A percentile compares a stretch with the other conserved stretches of the same genome.
phyloP scores from a whole-genome alignment of 116 monocot species.

The Trichopus zeylanicus region DNA sequence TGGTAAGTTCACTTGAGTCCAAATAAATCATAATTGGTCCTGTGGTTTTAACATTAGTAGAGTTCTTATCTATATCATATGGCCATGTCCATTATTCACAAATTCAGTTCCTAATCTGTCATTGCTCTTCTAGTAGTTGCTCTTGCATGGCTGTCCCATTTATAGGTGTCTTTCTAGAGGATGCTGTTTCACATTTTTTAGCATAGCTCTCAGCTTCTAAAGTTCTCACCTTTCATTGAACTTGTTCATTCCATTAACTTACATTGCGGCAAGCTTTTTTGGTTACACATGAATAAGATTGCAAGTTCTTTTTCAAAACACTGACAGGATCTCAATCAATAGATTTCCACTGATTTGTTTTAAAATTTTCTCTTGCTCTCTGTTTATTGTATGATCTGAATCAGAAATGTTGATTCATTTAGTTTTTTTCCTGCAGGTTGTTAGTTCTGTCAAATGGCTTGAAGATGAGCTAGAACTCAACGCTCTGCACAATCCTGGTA shows the following conservation, averaged over 20 bases:
- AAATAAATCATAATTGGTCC: not conserved
- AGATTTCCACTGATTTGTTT: not conserved
- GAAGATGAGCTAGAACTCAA: constrained; percentile 98
- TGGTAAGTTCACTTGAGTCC: constrained; percentile 5
- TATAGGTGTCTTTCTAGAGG: too few relatives aligned
- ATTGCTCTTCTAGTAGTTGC: not conserved
- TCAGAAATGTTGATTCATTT: not conserved
- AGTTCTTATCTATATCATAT: not conserved
- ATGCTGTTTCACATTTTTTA: too few relatives aligned
- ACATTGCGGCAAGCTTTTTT: not conserved
- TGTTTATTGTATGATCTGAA: not conserved
- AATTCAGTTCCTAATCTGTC: not conserved
- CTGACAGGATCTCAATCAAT: not conserved
- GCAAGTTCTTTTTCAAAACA: not conserved
- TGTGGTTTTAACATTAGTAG: not conserved
- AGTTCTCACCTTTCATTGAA: not conserved
- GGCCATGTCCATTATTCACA: not conserved
- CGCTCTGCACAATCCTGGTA: constrained; percentile 89
- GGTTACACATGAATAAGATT: not conserved
- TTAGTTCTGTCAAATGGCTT: constrained; percentile 98
- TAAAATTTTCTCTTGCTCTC: not conserved
- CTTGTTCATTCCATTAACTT: not conserved
- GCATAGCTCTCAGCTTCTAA: not conserved
- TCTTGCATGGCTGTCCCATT: too few relatives aligned
- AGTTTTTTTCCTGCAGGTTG: constrained; percentile 50